These are phyloP conservation scores for Plasmodium vinckei DNA, from an alignment of 169 alveolate genomes.

Conservation along the genomic window DNA sequence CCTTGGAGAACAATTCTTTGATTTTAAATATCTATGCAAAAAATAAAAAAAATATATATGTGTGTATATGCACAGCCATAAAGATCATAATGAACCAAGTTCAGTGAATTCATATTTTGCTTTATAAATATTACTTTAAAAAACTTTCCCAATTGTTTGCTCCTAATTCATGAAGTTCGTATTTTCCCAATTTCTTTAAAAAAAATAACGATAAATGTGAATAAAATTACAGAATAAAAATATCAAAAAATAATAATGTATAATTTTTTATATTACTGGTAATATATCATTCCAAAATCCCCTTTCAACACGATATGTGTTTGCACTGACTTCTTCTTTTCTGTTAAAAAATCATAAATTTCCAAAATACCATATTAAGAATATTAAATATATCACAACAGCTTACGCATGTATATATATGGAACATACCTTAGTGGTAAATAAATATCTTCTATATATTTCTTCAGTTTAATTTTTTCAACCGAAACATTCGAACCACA, in stretches of 20 bases:
- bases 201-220: conserved; percentile 13
- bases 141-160: conserved; percentile 65
- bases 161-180: conserved; percentile 66
- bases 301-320: conserved; percentile 54
- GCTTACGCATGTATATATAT: background rate
- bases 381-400: too few species aligned
- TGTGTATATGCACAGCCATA: background rate
- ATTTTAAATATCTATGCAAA: conserved; percentile 72
- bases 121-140: conserved; percentile 39
- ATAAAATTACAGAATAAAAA: conserved; percentile 21
- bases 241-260: background rate
- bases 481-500: conserved; percentile 70
- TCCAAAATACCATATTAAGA: too few species aligned
- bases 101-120: background rate
- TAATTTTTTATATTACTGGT: conserved; percentile 17
- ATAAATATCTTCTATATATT: conserved; percentile 72
- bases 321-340: conserved; percentile 69
- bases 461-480: conserved; percentile 61
- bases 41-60: conserved; percentile 10
- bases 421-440: conserved; percentile 44
- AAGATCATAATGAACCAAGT: background rate
- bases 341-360: conserved; percentile 22
- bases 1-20: conserved; percentile 80
- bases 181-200: conserved; percentile 57
- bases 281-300: conserved; percentile 69